Evolutionary conservation across 306 rosid species (phyloP).

Genomic region (Quercus aquifolioides): DNA sequence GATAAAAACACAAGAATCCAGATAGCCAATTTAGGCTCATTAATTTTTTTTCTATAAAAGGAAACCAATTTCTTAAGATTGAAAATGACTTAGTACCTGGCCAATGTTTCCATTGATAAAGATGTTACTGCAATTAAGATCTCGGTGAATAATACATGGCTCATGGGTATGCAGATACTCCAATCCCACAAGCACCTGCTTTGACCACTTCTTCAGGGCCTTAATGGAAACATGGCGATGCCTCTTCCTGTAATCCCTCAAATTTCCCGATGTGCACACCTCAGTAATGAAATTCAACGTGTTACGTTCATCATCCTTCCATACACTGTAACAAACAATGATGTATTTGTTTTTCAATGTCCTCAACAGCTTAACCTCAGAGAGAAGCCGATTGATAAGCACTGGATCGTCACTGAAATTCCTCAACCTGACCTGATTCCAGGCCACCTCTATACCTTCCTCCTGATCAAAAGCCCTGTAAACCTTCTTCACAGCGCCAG

Average conservation of each 20-base stretch:
- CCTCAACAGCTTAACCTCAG: conserved; percentile 70
- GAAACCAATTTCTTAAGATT: not conserved
- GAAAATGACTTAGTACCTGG: conserved; percentile 43
- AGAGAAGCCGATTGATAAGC: conserved; percentile 56
- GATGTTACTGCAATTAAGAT: conserved; percentile 95
- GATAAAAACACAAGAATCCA: not conserved
- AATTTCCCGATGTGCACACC: conserved; percentile 80
- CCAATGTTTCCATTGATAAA: conserved; percentile 86
- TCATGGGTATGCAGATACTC: conserved; percentile 87
- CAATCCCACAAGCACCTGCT: conserved; percentile 86
- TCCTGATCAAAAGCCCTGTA: conserved; percentile 86
- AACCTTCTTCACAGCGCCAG: conserved; percentile 86
- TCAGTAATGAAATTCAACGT: conserved; percentile 82
- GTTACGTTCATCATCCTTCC: conserved; percentile 63
- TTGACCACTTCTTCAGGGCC: conserved; percentile 95
- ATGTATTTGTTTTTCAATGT: conserved; percentile 62
- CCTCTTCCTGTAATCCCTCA: conserved; percentile 84
- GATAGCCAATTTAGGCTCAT: not conserved
- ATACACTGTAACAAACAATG: conserved; percentile 74
- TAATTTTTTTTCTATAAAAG: not conserved
- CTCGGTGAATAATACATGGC: conserved; percentile 90
- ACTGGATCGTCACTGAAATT: conserved; percentile 60
- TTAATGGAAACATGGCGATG: conserved; percentile 76
- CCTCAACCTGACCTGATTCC: conserved; percentile 83
- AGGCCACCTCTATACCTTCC: conserved; percentile 93